Percentiles rank a stretch among this genome's conserved stretches.
Evolutionary conservation across 495 filamentous ascomycete species (phyloP).

Genomic region (Pseudotulostoma volvatum): DNA sequence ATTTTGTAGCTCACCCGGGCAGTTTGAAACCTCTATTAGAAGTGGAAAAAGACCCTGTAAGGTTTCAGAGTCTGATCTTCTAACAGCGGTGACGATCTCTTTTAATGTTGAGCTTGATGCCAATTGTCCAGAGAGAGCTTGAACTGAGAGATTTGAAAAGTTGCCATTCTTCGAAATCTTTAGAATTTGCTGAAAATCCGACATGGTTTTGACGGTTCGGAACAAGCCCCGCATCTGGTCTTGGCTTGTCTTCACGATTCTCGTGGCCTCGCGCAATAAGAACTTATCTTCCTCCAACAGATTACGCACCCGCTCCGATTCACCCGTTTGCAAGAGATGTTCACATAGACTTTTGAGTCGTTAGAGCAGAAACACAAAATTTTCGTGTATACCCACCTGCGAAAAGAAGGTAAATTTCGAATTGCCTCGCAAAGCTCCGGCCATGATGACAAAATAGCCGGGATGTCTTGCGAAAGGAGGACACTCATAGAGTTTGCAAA

Average conservation of each 20-base stretch:
- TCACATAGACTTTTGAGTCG: conserved; percentile 26
- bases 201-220: conserved; percentile 28
- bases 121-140: conserved; percentile 41
- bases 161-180: conserved; percentile 20
- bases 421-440: conserved; percentile 54
- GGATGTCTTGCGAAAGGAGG: conserved; percentile 31
- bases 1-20: conserved; percentile 4
- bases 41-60: not conserved
- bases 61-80: conserved; percentile 31
- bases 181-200: conserved; percentile 25
- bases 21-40: not conserved
- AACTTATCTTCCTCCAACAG: conserved; percentile 37
- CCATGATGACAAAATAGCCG: conserved; percentile 3
- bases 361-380: conserved; percentile 4
- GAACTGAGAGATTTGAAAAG: conserved; percentile 38
- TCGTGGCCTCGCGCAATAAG: conserved; percentile 21
- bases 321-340: conserved; percentile 25
- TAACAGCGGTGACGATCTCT: conserved; percentile 35
- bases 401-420: conserved; percentile 67
- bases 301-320: conserved; percentile 20
- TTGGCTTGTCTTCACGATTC: conserved; percentile 20
- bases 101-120: conserved; percentile 31
- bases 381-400: conserved; percentile 27
- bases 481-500: conserved; percentile 79
- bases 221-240: conserved; percentile 30